Evolutionary conservation across 768 basidiomycete genomes (phyloP).

Genomic region (Tricholoma saponaceum): DNA sequence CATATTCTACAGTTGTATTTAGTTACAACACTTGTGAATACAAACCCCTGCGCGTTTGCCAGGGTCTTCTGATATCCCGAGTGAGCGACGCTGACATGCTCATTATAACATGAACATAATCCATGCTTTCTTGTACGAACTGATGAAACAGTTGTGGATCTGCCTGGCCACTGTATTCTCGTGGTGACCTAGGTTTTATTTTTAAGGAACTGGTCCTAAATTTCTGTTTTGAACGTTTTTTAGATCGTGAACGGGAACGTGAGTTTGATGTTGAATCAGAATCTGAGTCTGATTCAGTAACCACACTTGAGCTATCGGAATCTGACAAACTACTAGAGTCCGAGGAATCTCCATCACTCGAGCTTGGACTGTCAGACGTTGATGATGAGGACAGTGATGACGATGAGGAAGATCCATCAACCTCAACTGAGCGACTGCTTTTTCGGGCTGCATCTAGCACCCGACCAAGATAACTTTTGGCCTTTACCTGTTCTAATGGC

Average conservation of each 20-base stretch:
- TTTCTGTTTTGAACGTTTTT: neutral
- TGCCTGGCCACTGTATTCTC: constrained; percentile 17
- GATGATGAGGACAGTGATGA: neutral
- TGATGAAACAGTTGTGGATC: constrained; percentile 10
- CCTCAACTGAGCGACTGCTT: neutral
- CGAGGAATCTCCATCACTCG: too few relatives aligned
- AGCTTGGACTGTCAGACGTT: neutral
- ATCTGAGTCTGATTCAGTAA: neutral
- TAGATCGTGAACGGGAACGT: neutral
- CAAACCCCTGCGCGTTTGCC: too few relatives aligned
- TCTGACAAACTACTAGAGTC: too few relatives aligned
- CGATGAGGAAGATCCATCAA: neutral
- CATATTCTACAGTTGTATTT: too few relatives aligned
- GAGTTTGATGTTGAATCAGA: neutral
- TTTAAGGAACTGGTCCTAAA: neutral
- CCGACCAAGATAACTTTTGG: neutral
- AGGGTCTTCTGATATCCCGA: too few relatives aligned
- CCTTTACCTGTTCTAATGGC: neutral
- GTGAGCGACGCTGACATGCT: too few relatives aligned
- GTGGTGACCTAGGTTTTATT: constrained; percentile 13
- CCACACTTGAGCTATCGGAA: neutral
- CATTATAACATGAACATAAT: too few relatives aligned
- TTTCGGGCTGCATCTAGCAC: neutral
- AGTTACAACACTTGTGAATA: too few relatives aligned
- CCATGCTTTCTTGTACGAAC: constrained; percentile 14